Conservation (phyloP, 2,329 filamentous ascomycete genomes). For the Hysterium pulicare region DNA sequence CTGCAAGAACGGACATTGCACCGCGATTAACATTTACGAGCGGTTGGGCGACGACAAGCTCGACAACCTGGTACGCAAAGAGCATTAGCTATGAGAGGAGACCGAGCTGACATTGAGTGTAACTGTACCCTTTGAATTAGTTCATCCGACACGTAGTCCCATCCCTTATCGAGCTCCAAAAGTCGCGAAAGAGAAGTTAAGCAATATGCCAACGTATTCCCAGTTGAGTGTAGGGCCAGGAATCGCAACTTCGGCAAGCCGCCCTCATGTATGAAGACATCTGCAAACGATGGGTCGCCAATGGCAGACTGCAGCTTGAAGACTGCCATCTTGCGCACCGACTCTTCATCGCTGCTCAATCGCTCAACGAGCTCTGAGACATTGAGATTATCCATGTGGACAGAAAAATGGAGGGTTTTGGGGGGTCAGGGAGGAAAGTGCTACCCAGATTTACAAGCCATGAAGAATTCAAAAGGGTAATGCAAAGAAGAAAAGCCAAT, state of each 20-base stretch:
- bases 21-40: conserved; percentile 96
- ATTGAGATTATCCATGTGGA: conserved; percentile 52
- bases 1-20: conserved; percentile 93
- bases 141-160: conserved; percentile 80
- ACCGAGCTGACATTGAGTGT: no score
- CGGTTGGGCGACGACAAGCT: conserved; percentile 90
- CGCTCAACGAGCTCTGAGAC: conserved; percentile 57
- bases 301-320: conserved; percentile 97
- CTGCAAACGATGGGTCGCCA: conserved; percentile 92
- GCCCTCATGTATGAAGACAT: conserved; percentile 89
- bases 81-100: conserved; percentile 1
- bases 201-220: conserved; percentile 94
- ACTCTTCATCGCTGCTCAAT: conserved; percentile 69
- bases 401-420: no score
- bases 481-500: no score
- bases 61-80: conserved; percentile 60
- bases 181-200: conserved; percentile 83
- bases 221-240: conserved; percentile 78
- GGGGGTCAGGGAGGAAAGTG: no score
- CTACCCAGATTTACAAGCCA: no score
- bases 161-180: conserved; percentile 95
- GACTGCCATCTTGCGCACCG: conserved; percentile 94
- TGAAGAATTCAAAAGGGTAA: no score
- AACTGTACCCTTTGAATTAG: conserved; percentile 61
- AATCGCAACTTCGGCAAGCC: conserved; percentile 78